Percentiles rank a stretch among this genome's conserved stretches.
Evolutionary conservation across 2,329 filamentous ascomycete species (phyloP).

Genomic region (Talaromyces pinophilus): DNA sequence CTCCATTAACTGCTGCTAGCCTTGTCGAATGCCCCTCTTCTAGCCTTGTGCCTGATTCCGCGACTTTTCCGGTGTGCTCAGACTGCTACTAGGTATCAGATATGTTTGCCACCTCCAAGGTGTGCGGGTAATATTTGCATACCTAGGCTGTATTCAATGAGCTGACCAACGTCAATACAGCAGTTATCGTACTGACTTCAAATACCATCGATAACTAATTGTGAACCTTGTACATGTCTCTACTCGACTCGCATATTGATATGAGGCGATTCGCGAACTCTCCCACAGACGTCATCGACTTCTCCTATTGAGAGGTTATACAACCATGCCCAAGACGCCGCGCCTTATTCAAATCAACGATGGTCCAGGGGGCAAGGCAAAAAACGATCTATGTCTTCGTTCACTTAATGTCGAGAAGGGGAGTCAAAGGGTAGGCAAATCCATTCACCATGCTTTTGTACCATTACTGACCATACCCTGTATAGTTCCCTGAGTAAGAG

Average conservation of each 20-base stretch:
- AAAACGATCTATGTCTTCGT: constrained; percentile 30
- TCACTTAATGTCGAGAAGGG: constrained; percentile 38
- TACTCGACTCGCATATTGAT: not conserved
- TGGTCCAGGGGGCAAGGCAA: not conserved
- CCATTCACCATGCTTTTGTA: not conserved
- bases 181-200: not conserved
- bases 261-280: not conserved
- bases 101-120: not conserved
- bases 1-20: not conserved
- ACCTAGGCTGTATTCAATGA: not conserved
- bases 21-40: not conserved
- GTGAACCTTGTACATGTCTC: not conserved
- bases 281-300: not conserved
- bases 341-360: constrained; percentile 17
- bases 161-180: not conserved
- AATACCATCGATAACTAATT: not conserved
- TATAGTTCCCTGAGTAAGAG: constrained; percentile 32
- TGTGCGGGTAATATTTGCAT: not conserved
- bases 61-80: not conserved
- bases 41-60: not conserved
- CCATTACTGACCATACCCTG: not conserved
- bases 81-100: not conserved
- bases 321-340: constrained; percentile 13
- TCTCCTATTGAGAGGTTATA: not conserved
- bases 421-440: constrained; percentile 36